A percentile compares a stretch with the other conserved stretches of the same genome.
phyloP scores from a whole-genome alignment of 1,284 basidiomycete species.

The Phylloporus sp. region DNA sequence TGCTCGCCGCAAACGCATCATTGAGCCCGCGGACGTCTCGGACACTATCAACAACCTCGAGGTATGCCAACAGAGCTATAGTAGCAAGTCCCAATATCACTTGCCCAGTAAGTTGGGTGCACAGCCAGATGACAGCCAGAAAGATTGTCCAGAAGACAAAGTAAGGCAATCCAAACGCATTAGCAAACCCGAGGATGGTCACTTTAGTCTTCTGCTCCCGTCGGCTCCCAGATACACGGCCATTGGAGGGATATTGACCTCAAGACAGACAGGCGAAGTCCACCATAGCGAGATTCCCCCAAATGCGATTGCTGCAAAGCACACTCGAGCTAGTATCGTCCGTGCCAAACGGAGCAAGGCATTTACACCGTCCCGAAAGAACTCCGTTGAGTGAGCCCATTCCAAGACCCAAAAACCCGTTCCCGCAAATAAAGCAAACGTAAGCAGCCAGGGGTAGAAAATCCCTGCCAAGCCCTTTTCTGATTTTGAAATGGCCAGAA shows the following conservation, averaged over 20 bases:
- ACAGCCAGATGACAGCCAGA: constrained; percentile 64
- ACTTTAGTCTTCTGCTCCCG: constrained; percentile 48
- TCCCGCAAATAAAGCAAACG: constrained; percentile 61
- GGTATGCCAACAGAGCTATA: constrained; percentile 68
- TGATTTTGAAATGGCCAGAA: constrained; percentile 72
- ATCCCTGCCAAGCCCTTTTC: constrained; percentile 73
- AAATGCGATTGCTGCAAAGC: constrained; percentile 55
- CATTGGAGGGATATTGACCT: constrained; percentile 45
- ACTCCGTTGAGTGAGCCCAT: constrained; percentile 64
- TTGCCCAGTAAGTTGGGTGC: constrained; percentile 82
- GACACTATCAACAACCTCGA: constrained; percentile 81
- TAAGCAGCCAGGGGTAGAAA: constrained; percentile 64
- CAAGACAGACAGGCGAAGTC: constrained; percentile 71
- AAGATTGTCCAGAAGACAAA: constrained; percentile 77
- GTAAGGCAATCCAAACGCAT: constrained; percentile 89
- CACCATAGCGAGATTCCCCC: constrained; percentile 72
- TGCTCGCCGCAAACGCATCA: constrained; percentile 48
- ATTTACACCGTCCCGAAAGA: constrained; percentile 42
- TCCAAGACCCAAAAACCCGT: constrained; percentile 80
- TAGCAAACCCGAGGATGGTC: constrained; percentile 85
- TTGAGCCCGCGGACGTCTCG: constrained; percentile 71
- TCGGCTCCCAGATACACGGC: constrained; percentile 6
- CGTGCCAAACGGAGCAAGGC: constrained; percentile 52
- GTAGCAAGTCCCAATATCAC: constrained; percentile 68
- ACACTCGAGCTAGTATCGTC: constrained; percentile 64